Conservation (phyloP, 805 yeast genomes). For the Cyberlindnera mycetangii region DNA sequence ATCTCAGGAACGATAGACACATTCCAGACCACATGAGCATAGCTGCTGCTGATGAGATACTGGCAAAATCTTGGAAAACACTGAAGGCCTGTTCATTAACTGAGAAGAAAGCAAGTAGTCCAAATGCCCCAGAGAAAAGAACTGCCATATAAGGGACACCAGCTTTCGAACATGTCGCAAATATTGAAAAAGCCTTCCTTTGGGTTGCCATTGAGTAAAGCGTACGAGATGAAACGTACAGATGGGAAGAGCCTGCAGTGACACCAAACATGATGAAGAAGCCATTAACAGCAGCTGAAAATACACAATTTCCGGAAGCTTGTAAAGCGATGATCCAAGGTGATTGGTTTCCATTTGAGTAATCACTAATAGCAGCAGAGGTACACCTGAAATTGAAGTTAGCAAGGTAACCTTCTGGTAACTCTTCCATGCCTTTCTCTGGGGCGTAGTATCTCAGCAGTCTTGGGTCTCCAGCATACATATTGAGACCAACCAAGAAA, state of each 20-base stretch:
- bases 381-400: constrained; percentile 13
- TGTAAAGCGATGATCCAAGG: constrained; percentile 61
- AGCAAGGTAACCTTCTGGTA: constrained; percentile 3
- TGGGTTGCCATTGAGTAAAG: constrained; percentile 52
- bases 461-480: constrained; percentile 78
- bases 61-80: constrained; percentile 65
- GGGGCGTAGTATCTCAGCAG: constrained; percentile 48
- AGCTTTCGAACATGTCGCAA: constrained; percentile 52
- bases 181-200: constrained; percentile 55
- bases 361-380: constrained; percentile 1
- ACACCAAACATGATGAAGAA: constrained; percentile 53
- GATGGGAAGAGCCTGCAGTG: constrained; percentile 50
- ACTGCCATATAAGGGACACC: constrained; percentile 78
- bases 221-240: constrained; percentile 56
- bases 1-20: constrained; percentile 61
- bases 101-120: constrained; percentile 57
- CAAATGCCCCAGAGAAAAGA: constrained; percentile 57
- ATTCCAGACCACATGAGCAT: constrained; percentile 77
- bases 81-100: constrained; percentile 54
- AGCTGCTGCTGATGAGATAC: constrained; percentile 70
- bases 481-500: constrained; percentile 66
- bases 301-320: constrained; percentile 47
- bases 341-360: constrained; percentile 40
- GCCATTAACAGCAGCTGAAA: constrained; percentile 46
- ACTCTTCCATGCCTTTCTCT: constrained; percentile 12